Evolutionary conservation across 768 basidiomycete genomes (phyloP), one percentile per base, ranked within the genome.

Genomic region (Thelephora aurantiotincta): DNA sequence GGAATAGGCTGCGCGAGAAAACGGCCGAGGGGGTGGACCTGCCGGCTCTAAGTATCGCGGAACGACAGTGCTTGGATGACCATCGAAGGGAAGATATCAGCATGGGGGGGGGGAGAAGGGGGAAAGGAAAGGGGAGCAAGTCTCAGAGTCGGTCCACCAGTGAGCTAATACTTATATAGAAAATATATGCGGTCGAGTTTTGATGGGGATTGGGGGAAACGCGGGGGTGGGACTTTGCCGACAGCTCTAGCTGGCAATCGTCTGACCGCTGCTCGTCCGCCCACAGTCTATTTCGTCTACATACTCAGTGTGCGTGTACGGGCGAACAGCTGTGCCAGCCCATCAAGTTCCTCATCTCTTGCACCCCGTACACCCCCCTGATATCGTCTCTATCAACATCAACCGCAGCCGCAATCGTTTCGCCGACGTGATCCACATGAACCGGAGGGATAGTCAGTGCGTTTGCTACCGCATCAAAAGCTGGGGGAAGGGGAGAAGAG

Each of bases 361-460:
- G 60, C 48, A 91, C 86, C 9, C 73, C 80, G 23, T 90, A 66
- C 18, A 81, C 75, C 37, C 86, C 88, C 46, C 58, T 60, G 43
- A 89, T 65, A 37, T 70, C 69, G 30, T 46, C 12, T 9, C 65
- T 67, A 43, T 58, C 57, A 34, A 65, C 64, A 55, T 79, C 73
- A 49, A 81, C 67, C 33, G 75, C 72, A 16, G 80, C 70, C 50
- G 83, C 78, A 6, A 90, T 73, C 0, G 91, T 88, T 55, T 82
- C 77, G 2, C 84, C 96, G 41, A 98, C 90, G 52, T 92, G 89
- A 56, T 99, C 96, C 18, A 97, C 91, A 58, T 98, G 94, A 37
- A 98, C 78, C 1, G 96, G 93, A 26, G 85, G 89, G 47, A 83
- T 81, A n/a, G 74, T 72, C 45, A 97, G 64, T 14, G 84, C 79